Percentiles rank a stretch among this genome's conserved stretches.
These are phyloP conservation scores for Graphium sp. DNA, from an alignment of 2,329 filamentous ascomycete species.

Conservation along the genomic window DNA sequence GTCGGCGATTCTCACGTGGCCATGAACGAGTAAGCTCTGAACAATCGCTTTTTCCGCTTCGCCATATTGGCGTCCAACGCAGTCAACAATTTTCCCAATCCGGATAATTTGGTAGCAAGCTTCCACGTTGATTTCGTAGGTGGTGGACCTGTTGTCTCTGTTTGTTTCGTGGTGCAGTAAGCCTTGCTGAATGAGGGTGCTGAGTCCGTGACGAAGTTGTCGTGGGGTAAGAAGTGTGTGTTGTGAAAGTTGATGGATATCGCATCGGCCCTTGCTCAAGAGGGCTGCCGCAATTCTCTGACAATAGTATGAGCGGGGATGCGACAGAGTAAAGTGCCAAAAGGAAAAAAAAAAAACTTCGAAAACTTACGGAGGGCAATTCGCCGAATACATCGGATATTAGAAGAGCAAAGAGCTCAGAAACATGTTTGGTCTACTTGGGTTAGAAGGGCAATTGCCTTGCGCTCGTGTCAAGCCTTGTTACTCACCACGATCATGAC, in stretches of 20 bases:
- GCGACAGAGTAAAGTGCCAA: too few species aligned
- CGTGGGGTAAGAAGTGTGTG: constrained; percentile 57
- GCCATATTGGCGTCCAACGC: constrained; percentile 60
- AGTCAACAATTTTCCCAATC: constrained; percentile 62
- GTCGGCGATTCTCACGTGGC: constrained; percentile 58
- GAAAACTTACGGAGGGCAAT: constrained; percentile 72
- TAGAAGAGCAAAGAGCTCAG: constrained; percentile 80
- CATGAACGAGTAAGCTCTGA: constrained; percentile 57
- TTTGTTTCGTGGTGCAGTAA: constrained; percentile 61
- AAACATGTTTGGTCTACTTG: constrained; percentile 55
- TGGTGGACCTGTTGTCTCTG: constrained; percentile 42
- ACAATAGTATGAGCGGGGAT: constrained; percentile 3
- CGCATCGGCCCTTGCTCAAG: constrained; percentile 61
- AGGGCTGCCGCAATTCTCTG: constrained; percentile 80
- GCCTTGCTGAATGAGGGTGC: constrained; percentile 76
- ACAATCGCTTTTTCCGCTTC: constrained; percentile 57
- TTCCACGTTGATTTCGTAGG: constrained; percentile 71
- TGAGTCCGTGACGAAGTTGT: constrained; percentile 66
- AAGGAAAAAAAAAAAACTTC: too few species aligned
- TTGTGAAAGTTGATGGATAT: constrained; percentile 49
- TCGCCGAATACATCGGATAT: constrained; percentile 84
- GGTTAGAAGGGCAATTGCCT: background rate
- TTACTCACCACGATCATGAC: constrained; percentile 17
- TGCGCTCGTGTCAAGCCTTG: constrained; percentile 1
- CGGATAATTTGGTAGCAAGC: constrained; percentile 72